Base-by-base conservation (phyloP, 2,329 filamentous ascomycete species). In the Cercospora sp. region DNA sequence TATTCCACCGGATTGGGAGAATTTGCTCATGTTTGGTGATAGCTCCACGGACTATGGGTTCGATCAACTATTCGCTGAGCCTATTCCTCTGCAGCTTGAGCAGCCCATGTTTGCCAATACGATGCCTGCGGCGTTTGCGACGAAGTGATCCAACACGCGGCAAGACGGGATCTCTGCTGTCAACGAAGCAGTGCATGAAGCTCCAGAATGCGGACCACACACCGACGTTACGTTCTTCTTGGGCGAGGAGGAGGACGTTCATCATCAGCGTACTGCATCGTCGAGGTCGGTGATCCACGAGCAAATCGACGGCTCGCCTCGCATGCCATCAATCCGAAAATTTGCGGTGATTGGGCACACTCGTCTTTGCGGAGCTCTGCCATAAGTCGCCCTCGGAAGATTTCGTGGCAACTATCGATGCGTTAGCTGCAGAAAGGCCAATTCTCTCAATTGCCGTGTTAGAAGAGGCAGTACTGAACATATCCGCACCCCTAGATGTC, bases 31-130 rank as follows among this genome's bases (percentile, higher is more conserved):
- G 42, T 63, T 65, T 26, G 65, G 63, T 10, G 67, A 68, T 16
- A 68, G 66, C 55, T 58, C 48, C 7, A 64, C 70, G 20, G 70
- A 71, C 55, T 71, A 68, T 62, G 71, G 71, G 4, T 63, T 71
- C 7, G 69, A 71, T 57, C 64, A 68, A 13, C 58, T 72, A 4
- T 72, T 72, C 62, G 63, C 66, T 23, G 71, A 72, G 31, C 67
- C 70, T 45, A 31, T 67, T 30, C 30, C 62, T 16, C 61, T 69
- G 9, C 36, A 62, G 39, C 9, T 48, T n/a, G 60, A 62, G 42
- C 60, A 62, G 39, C 13, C 39, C 6, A 28, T 48, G n/a, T 42
- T 51, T n/a, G 39, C 60, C 42, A 42, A 28, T 28, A 48, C 42
- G 39, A 62, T 51, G 9, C 23, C 60, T 62, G 26, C 60, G 8